Percentiles rank a stretch among this genome's conserved stretches.
These are phyloP conservation scores for Astrothelium macrocarpum DNA, from an alignment of 495 filamentous ascomycete genomes.

Conservation along the genomic window DNA sequence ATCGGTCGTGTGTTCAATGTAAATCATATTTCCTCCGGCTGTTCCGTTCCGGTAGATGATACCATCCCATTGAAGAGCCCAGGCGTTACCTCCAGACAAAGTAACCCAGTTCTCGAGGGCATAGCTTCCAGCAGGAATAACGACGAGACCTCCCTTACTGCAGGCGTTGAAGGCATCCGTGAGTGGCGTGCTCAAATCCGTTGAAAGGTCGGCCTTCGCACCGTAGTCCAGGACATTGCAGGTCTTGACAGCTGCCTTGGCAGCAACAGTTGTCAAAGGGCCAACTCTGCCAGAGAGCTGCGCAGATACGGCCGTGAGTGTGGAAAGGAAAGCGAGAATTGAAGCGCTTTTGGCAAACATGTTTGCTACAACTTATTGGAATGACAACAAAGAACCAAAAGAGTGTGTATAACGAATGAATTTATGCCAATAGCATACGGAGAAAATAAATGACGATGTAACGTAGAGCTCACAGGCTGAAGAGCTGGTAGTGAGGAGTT, in stretches of 20 bases:
- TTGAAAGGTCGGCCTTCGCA: conserved; percentile 20
- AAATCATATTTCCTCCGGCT: conserved; percentile 35
- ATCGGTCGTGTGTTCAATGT: conserved; percentile 24
- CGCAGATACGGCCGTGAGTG: conserved; percentile 11
- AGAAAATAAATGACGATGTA: conserved; percentile 2
- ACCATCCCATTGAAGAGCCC: conserved; percentile 32
- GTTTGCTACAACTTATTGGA: not conserved
- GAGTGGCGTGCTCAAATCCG: conserved; percentile 15
- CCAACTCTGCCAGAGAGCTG: conserved; percentile 16
- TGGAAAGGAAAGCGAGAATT: not conserved
- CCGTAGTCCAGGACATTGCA: conserved; percentile 27
- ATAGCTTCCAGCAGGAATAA: conserved; percentile 18
- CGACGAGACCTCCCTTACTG: conserved; percentile 21
- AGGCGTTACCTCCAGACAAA: conserved; percentile 26
- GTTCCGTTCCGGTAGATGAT: conserved; percentile 31
- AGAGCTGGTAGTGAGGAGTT: not conserved
- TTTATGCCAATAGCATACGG: conserved; percentile 1
- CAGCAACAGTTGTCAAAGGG: conserved; percentile 17
- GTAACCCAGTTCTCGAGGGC: conserved; percentile 32
- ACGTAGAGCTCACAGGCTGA: not conserved
- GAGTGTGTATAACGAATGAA: not conserved
- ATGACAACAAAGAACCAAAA: not conserved
- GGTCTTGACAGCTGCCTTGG: conserved; percentile 20
- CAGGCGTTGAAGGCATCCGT: conserved; percentile 19
- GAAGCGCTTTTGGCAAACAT: conserved; percentile 5